Conservation (phyloP, 163 green algal genomes). For the Trebouxia gelatinosa region DNA sequence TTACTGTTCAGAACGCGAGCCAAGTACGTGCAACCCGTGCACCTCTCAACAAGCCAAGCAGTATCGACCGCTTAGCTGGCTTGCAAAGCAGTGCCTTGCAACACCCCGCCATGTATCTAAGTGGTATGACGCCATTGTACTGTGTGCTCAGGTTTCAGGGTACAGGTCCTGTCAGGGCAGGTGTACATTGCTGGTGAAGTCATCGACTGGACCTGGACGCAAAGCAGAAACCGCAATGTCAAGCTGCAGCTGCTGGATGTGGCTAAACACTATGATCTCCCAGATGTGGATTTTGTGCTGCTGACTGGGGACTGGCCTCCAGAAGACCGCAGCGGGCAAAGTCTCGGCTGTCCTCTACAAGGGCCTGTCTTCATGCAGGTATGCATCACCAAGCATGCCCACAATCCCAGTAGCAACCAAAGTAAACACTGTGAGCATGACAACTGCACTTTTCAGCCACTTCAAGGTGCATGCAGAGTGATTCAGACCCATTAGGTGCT, state of each 20-base stretch:
- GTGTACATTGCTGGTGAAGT: constrained; percentile 28
- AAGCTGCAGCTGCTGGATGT: constrained; percentile 32
- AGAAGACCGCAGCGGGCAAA: constrained; percentile 12
- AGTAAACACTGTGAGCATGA: no score
- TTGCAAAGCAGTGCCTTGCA: no score
- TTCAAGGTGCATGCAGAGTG: no score
- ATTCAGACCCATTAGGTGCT: no score
- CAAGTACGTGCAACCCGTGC: background rate
- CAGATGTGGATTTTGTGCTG: constrained; percentile 21
- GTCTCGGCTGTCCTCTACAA: constrained; percentile 10
- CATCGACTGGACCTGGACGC: constrained; percentile 8
- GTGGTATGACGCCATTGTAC: no score
- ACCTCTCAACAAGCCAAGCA: no score
- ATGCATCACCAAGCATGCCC: no score
- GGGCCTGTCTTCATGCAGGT: constrained; percentile 24
- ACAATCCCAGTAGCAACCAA: no score
- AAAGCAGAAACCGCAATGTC: constrained; percentile 26
- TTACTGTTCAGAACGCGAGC: constrained; percentile 26
- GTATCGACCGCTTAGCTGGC: no score
- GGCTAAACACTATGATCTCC: constrained; percentile 14
- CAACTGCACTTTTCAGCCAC: no score
- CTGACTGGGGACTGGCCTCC: constrained; percentile 20
- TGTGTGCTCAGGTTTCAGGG: constrained; percentile 26
- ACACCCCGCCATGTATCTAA: no score
- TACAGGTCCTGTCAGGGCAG: constrained; percentile 9